Evolutionary conservation across 768 basidiomycete genomes (phyloP), one percentile per base, ranked within the genome.

Genomic region (Guyanaporus albipodus): DNA sequence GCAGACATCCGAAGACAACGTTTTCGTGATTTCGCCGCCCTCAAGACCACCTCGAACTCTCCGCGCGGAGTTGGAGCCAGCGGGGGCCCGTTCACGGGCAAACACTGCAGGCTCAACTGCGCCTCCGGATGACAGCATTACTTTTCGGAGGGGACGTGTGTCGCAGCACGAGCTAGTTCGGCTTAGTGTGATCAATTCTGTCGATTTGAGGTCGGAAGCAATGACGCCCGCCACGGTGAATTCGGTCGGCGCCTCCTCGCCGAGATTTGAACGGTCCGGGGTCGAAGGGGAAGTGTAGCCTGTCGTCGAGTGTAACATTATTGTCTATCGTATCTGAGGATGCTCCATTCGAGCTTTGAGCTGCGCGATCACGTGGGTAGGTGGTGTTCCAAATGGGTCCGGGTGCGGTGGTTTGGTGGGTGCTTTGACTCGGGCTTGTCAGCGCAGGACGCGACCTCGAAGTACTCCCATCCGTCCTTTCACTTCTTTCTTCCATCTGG

Each of bases 401-500:
- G 42, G 45, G 51, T 63, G 61, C 8, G 52, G 43, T 50, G 31
- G 21, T 49, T 52, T 42, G 45, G 50, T 53, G 48, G 34, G 39
- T 50, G 29, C 49, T 48, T 66, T 61, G 48, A 53, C 49, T 53
- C 28, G 50, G 49, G 49, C 57, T 57, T 43, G 59, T 66, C 63
- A 62, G 66, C 66, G 66, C 66, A 57, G 66, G 66, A 69, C 66
- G 67, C 66, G 66, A 66, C 63, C 52, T 49, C 37, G 57, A 51
- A 48, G 37, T 24, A 37, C 48, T 46, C 44, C 41, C 49, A 53
- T 44, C 43, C 38, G 24, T 54, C 37, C 24, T 42, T 43, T 48
- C 31, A 17, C 50, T 41, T 44, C 43, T 46, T 50, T 55, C 53
- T 27, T 50, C 52, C 53, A 26, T 38, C 32, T 11, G n/a, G 36